phyloP scores from a whole-genome alignment of 164 flowering plant species.

The Taxillus chinensis region DNA sequence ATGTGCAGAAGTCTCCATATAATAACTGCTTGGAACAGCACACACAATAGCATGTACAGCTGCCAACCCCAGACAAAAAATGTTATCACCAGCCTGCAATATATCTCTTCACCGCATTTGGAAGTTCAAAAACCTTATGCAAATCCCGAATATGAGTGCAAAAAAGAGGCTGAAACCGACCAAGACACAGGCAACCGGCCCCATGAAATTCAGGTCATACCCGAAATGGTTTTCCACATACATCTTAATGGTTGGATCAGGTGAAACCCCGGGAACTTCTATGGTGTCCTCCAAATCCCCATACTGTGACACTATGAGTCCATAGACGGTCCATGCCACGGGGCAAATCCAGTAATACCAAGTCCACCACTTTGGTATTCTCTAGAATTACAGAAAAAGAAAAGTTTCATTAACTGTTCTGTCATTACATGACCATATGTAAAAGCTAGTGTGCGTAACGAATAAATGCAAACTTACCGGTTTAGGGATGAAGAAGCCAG shows the following conservation, averaged over 20 bases:
- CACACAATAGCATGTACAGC: too few species aligned
- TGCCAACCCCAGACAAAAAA: too few species aligned
- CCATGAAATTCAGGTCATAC: conserved; percentile 3
- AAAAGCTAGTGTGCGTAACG: not conserved
- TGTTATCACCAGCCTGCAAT: too few species aligned
- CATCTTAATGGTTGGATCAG: conserved; percentile 3
- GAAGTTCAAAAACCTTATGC: not conserved
- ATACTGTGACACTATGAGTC: conserved; percentile 2
- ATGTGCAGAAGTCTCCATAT: too few species aligned
- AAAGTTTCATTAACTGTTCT: not conserved
- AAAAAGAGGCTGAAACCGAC: conserved; percentile 2
- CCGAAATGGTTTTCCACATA: conserved; percentile 2
- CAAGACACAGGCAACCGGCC: not conserved
- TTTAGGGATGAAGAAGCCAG: conserved; percentile 5
- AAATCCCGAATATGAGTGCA: not conserved
- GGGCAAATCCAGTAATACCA: conserved; percentile 7
- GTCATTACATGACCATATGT: not conserved
- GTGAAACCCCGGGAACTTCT: not conserved
- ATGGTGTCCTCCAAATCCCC: conserved; percentile 2
- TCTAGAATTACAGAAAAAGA: not conserved
- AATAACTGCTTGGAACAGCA: too few species aligned
- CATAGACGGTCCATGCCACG: conserved; percentile 4
- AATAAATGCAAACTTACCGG: not conserved
- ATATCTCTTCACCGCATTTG: not conserved
- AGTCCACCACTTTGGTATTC: conserved; percentile 4